Evolutionary conservation across 192 early-diverging fungal species (phyloP).

Genomic region (Podila clonocystis): DNA sequence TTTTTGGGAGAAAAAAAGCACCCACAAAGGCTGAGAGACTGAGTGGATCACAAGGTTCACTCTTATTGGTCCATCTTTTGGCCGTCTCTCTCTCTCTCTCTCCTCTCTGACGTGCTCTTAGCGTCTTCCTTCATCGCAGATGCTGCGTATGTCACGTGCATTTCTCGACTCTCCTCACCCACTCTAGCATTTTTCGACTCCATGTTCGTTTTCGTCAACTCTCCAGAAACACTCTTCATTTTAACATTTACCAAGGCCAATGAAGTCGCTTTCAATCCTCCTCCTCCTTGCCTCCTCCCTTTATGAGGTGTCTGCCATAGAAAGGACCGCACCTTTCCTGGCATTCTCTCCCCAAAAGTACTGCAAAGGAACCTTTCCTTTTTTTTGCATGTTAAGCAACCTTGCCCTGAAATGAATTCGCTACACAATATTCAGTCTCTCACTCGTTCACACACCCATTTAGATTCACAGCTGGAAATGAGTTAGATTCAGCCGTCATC

Average conservation of each 20-base stretch:
- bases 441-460: neutral
- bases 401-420: neutral
- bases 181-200: too few relatives aligned
- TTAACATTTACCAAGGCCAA: conserved; percentile 1
- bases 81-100: too few relatives aligned
- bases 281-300: conserved; percentile 29
- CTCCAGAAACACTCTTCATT: too few relatives aligned
- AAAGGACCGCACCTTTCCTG: conserved; percentile 42
- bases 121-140: too few relatives aligned
- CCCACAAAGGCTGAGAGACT: too few relatives aligned
- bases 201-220: too few relatives aligned
- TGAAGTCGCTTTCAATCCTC: conserved; percentile 32
- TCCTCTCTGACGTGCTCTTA: too few relatives aligned
- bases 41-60: too few relatives aligned
- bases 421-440: neutral
- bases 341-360: conserved; percentile 48
- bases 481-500: conserved; percentile 28
- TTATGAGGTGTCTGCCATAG: conserved; percentile 44
- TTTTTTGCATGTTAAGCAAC: neutral
- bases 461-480: conserved; percentile 18
- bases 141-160: too few relatives aligned
- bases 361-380: neutral
- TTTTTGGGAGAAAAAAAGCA: too few relatives aligned
- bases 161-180: too few relatives aligned
- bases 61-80: too few relatives aligned